phyloP scores from a whole-genome alignment of 768 basidiomycete genomes.

The Trametes elegans region DNA sequence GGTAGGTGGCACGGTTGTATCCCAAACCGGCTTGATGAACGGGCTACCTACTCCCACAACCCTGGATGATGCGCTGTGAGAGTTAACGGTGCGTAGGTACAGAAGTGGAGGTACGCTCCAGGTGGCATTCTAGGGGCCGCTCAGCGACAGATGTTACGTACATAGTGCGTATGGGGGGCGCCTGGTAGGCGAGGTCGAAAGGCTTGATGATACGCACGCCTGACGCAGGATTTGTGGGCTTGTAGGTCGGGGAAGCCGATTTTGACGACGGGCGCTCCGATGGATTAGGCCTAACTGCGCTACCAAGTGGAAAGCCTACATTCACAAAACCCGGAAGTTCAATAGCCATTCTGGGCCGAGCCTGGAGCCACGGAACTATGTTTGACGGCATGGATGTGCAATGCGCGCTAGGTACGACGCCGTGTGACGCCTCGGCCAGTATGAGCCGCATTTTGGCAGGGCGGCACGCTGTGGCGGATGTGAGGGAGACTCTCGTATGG shows the following conservation, averaged over 20 bases:
- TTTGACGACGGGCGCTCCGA: slow-evolving; percentile 2
- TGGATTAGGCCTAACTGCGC: not conserved
- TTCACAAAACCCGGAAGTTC: too few relatives aligned
- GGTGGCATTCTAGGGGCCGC: not conserved
- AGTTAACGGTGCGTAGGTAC: not conserved
- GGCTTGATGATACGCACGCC: too few relatives aligned
- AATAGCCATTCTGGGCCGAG: not conserved
- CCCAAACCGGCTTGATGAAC: slow-evolving; percentile 3
- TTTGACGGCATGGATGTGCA: not conserved
- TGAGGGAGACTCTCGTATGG: too few relatives aligned
- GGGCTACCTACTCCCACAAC: not conserved
- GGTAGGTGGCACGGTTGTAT: not conserved
- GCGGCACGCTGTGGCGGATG: too few relatives aligned
- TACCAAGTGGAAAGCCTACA: not conserved
- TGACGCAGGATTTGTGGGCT: too few relatives aligned
- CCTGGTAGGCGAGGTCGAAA: too few relatives aligned
- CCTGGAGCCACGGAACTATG: not conserved
- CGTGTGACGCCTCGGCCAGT: too few relatives aligned
- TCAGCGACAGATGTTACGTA: not conserved
- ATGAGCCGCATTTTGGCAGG: too few relatives aligned
- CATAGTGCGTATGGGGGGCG: not conserved
- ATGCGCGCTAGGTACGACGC: too few relatives aligned
- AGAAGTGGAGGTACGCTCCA: not conserved
- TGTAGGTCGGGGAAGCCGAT: not conserved
- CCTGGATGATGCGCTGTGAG: not conserved